These are phyloP conservation scores for Pythium folliculosum DNA, from an alignment of 352 stramenopile genomes.

Conservation along the genomic window DNA sequence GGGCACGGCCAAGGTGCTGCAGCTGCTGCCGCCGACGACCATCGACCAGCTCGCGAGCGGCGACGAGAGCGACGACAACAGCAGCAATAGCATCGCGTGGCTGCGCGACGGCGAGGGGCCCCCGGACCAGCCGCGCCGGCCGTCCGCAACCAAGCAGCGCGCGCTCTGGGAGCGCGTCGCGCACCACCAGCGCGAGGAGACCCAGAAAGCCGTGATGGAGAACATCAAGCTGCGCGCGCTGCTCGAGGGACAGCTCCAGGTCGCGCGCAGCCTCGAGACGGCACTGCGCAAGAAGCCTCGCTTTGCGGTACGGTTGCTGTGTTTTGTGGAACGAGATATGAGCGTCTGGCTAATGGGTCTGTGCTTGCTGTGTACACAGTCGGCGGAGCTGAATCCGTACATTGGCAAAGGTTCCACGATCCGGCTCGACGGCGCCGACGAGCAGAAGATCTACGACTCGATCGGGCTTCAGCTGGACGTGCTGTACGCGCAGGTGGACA, in stretches of 20 bases:
- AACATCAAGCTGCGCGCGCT: constrained; percentile 43
- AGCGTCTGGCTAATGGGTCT: constrained; percentile 12
- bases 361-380: constrained; percentile 2
- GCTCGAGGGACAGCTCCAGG: constrained; percentile 32
- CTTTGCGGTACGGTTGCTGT: constrained; percentile 16
- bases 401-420: constrained; percentile 27
- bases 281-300: constrained; percentile 26
- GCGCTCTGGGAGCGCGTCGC: constrained; percentile 65
- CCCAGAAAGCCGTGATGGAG: constrained; percentile 70
- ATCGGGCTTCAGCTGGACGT: constrained; percentile 37
- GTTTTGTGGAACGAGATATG: background rate
- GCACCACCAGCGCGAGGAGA: constrained; percentile 63
- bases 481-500: constrained; percentile 41
- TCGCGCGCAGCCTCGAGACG: constrained; percentile 30
- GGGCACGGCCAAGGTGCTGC: constrained; percentile 14
- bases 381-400: constrained; percentile 24
- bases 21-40: constrained; percentile 17
- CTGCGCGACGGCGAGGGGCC: background rate
- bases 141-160: constrained; percentile 1
- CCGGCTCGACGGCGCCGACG: constrained; percentile 18
- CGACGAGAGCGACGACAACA: constrained; percentile 20
- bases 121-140: background rate
- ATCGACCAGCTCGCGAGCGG: constrained; percentile 16
- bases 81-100: background rate
- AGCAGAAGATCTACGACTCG: constrained; percentile 24